phyloP scores from a whole-genome alignment of 805 yeast species.

The Cyberlindnera meyerae region DNA sequence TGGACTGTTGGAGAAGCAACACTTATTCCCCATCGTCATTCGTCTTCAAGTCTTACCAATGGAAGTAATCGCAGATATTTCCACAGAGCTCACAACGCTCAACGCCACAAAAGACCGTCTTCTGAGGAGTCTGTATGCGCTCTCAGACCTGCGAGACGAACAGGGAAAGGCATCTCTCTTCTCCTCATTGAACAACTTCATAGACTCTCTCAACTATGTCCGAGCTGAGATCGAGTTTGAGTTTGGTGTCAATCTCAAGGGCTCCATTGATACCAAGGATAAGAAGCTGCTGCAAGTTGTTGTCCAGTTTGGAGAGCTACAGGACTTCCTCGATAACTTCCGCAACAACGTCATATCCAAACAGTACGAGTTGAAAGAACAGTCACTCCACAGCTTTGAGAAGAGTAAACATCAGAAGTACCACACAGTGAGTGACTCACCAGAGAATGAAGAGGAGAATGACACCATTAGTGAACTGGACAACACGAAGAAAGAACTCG shows the following conservation, averaged over 20 bases:
- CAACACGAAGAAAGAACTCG: background rate
- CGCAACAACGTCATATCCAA: conserved; percentile 14
- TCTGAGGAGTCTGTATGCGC: conserved; percentile 7
- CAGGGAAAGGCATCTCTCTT: conserved; percentile 14
- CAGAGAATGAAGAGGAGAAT: background rate
- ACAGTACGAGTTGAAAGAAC: conserved; percentile 14
- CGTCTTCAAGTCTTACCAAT: too few species aligned
- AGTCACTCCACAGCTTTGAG: conserved; percentile 4
- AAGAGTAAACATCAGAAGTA: conserved; percentile 6
- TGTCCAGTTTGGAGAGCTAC: conserved; percentile 8
- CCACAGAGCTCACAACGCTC: conserved; percentile 6
- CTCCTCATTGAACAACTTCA: conserved; percentile 13
- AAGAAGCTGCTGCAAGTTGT: background rate
- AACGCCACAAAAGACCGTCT: conserved; percentile 8
- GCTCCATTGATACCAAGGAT: background rate
- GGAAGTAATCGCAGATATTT: conserved; percentile 1
- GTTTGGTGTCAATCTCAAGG: conserved; percentile 13
- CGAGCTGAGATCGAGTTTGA: conserved; percentile 17
- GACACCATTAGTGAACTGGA: conserved; percentile 1
- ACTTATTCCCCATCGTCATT: too few species aligned
- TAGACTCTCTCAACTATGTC: conserved; percentile 12
- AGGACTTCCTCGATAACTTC: conserved; percentile 17
- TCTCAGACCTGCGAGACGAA: conserved; percentile 13
- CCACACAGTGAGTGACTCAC: background rate
- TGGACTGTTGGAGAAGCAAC: too few species aligned